Conservation (phyloP, 1,139 yeast species). For the Pichia sp. region DNA sequence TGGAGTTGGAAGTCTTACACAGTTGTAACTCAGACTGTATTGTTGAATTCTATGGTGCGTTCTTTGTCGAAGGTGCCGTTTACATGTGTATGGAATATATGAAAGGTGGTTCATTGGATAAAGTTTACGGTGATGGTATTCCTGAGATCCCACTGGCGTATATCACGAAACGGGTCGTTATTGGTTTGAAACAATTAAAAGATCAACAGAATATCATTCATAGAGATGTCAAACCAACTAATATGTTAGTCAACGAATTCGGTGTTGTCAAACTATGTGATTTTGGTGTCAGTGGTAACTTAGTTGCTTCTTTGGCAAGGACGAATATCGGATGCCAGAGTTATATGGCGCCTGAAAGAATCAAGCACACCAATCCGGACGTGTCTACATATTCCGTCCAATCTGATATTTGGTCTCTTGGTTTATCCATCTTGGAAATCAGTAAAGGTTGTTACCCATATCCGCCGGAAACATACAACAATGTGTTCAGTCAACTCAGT, state of each 20-base stretch:
- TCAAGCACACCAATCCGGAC: constrained; percentile 60
- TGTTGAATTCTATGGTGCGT: constrained; percentile 96
- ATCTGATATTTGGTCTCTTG: constrained; percentile 95
- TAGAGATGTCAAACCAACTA: constrained; percentile 97
- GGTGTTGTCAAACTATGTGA: constrained; percentile 95
- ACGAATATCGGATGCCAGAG: constrained; percentile 98
- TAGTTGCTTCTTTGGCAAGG: constrained; percentile 93
- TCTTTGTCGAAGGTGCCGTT: constrained; percentile 96
- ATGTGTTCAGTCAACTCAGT: constrained; percentile 87
- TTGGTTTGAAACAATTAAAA: constrained; percentile 82
- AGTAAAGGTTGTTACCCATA: constrained; percentile 94
- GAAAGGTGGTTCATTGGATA: constrained; percentile 97
- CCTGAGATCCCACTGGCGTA: constrained; percentile 80
- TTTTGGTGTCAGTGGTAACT: constrained; percentile 94
- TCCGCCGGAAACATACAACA: constrained; percentile 89
- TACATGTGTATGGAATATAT: constrained; percentile 98
- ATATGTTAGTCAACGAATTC: constrained; percentile 72
- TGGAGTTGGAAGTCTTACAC: constrained; percentile 94
- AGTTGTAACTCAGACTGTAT: constrained; percentile 87
- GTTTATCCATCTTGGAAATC: constrained; percentile 82
- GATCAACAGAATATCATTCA: constrained; percentile 91
- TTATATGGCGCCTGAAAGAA: constrained; percentile 99
- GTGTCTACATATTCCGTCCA: constrained; percentile 88
- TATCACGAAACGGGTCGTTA: constrained; percentile 76
- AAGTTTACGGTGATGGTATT: constrained; percentile 68